phyloP scores from a whole-genome alignment of 352 stramenopile genomes.

The Phytophthora melonis region DNA sequence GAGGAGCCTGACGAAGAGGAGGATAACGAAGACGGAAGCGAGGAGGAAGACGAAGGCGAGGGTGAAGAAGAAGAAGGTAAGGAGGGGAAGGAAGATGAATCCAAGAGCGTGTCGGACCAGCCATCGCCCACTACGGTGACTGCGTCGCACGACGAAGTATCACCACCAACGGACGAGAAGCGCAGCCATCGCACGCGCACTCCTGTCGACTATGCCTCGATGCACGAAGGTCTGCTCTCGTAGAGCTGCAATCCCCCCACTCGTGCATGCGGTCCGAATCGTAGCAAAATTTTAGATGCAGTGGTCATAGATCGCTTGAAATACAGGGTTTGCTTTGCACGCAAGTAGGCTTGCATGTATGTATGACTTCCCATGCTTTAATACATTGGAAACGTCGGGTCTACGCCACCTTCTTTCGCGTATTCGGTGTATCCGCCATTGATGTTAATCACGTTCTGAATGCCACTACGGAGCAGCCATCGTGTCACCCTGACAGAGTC shows the following conservation, averaged over 20 bases:
- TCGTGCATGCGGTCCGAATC: slow-evolving; percentile 10
- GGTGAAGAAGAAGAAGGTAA: slow-evolving; percentile 26
- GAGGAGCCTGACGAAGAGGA: slow-evolving; percentile 45
- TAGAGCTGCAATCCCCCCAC: slow-evolving; percentile 8
- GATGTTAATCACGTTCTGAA: slow-evolving; percentile 64
- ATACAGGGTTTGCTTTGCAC: slow-evolving; percentile 24
- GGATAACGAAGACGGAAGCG: slow-evolving; percentile 40
- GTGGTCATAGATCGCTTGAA: slow-evolving; percentile 31
- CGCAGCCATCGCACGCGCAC: slow-evolving; percentile 36
- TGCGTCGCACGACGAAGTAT: slow-evolving; percentile 27
- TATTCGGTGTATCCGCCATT: slow-evolving; percentile 80
- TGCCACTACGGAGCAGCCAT: slow-evolving; percentile 60
- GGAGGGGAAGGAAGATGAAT: slow-evolving; percentile 5
- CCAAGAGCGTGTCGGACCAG: slow-evolving; percentile 22
- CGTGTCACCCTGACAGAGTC: slow-evolving; percentile 70
- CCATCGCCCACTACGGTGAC: slow-evolving; percentile 38
- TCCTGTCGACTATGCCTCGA: slow-evolving; percentile 64
- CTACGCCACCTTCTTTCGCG: slow-evolving; percentile 44
- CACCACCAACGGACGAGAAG: slow-evolving; percentile 20
- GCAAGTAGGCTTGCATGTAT: background rate
- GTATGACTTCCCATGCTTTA: slow-evolving; percentile 24
- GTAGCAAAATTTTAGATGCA: slow-evolving; percentile 37
- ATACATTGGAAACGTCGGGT: slow-evolving; percentile 81
- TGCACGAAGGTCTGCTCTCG: slow-evolving; percentile 64
- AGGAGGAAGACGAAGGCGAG: slow-evolving; percentile 25